phyloP scores from a whole-genome alignment of 495 filamentous ascomycete species.

The Aspergillus olivimuriae region DNA sequence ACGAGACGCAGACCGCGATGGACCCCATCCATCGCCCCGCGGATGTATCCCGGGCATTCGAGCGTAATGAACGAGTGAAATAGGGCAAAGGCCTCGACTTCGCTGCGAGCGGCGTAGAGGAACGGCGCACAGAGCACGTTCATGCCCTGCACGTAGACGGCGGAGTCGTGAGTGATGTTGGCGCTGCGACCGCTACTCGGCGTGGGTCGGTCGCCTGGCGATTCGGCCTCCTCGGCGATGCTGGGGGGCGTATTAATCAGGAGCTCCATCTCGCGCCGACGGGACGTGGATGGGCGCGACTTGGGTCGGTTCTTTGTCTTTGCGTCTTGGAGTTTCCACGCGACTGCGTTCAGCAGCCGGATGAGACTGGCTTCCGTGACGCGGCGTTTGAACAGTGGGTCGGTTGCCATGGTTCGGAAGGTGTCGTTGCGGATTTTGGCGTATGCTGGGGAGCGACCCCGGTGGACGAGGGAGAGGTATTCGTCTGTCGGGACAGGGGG shows the following conservation, averaged over 20 bases:
- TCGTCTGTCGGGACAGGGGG: conserved; percentile 75
- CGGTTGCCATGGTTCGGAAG: conserved; percentile 90
- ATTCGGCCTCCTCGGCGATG: conserved; percentile 37
- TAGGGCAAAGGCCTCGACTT: conserved; percentile 87
- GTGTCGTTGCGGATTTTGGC: conserved; percentile 98
- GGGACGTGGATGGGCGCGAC: conserved; percentile 31
- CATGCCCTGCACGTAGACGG: conserved; percentile 97
- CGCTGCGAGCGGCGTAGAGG: conserved; percentile 88
- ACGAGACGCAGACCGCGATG: conserved; percentile 87
- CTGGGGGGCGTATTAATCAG: conserved; percentile 37
- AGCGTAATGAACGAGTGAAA: conserved; percentile 84
- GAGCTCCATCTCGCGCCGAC: conserved; percentile 34
- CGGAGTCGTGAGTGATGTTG: conserved; percentile 48
- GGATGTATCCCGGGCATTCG: conserved; percentile 90
- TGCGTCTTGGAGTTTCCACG: conserved; percentile 85
- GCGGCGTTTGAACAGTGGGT: conserved; percentile 89
- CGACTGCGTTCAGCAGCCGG: conserved; percentile 90
- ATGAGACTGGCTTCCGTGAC: conserved; percentile 95
- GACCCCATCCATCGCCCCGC: conserved; percentile 94
- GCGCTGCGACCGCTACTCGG: conserved; percentile 34
- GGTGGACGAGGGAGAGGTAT: conserved; percentile 86
- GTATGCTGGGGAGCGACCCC: conserved; percentile 88
- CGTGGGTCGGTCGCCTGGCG: conserved; percentile 11
- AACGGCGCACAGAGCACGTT: conserved; percentile 99
- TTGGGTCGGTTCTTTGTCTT: conserved; percentile 38